Conservation (phyloP, 805 yeast genomes). For the Yarrowia sp. region DNA sequence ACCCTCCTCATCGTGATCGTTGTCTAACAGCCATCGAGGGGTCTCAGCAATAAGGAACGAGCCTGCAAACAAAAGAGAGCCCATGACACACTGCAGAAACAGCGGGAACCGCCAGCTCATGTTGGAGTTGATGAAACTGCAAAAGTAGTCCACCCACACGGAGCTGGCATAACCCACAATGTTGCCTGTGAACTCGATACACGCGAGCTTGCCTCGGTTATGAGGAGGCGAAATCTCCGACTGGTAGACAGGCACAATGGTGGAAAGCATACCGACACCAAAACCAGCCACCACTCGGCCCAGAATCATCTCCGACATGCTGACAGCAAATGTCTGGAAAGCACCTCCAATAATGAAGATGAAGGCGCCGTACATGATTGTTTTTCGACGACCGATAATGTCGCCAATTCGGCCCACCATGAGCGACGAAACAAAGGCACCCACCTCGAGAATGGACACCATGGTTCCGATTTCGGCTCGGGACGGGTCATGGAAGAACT, state of each 20-base stretch:
- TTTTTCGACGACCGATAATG: slow-evolving; percentile 68
- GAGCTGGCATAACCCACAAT: slow-evolving; percentile 75
- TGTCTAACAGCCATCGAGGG: slow-evolving; percentile 85
- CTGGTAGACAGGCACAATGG: slow-evolving; percentile 84
- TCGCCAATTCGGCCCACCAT: slow-evolving; percentile 76
- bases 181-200: slow-evolving; percentile 86
- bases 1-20: slow-evolving; percentile 76
- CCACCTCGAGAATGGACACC: slow-evolving; percentile 84
- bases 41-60: slow-evolving; percentile 79
- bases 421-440: slow-evolving; percentile 79
- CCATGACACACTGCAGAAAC: slow-evolving; percentile 71
- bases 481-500: slow-evolving; percentile 68
- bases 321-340: slow-evolving; percentile 60
- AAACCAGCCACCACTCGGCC: slow-evolving; percentile 78
- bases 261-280: slow-evolving; percentile 82
- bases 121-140: slow-evolving; percentile 60
- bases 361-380: slow-evolving; percentile 75
- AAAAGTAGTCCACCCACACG: slow-evolving; percentile 82
- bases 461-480: slow-evolving; percentile 76
- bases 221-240: slow-evolving; percentile 86
- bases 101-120: slow-evolving; percentile 78
- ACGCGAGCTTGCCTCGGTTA: slow-evolving; percentile 78
- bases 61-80: slow-evolving; percentile 63
- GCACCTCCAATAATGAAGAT: slow-evolving; percentile 76
- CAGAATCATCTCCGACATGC: slow-evolving; percentile 55